These are phyloP conservation scores for Quercus lobata DNA, from an alignment of 331 rosid species.

Conservation along the genomic window DNA sequence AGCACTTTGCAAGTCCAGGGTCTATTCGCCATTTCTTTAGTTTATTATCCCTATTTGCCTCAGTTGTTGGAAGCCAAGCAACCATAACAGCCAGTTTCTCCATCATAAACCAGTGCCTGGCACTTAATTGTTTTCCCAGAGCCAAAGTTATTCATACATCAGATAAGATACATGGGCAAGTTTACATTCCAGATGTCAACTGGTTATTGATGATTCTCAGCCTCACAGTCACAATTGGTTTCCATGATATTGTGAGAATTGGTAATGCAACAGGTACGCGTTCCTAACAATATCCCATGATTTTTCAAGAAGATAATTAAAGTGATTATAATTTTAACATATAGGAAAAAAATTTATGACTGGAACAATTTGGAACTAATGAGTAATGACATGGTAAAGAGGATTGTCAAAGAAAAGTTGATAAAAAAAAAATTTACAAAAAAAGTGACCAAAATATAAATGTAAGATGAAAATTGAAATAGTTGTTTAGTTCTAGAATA, in stretches of 20 bases:
- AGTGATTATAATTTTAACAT: not conserved
- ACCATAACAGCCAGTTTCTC: conserved; percentile 79
- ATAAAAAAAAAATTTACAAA: too few relatives aligned
- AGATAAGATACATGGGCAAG: conserved; percentile 62
- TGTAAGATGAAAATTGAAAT: too few relatives aligned
- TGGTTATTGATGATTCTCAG: conserved; percentile 80
- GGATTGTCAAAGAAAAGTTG: too few relatives aligned
- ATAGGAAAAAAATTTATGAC: too few relatives aligned
- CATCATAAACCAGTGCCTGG: conserved; percentile 72
- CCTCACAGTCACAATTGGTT: conserved; percentile 60
- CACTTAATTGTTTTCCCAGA: conserved; percentile 78
- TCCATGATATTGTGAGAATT: conserved; percentile 53
- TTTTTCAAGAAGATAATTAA: not conserved
- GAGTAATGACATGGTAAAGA: too few relatives aligned
- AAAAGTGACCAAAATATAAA: too few relatives aligned
- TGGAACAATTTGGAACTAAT: too few relatives aligned
- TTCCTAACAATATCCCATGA: not conserved
- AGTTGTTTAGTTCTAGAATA: too few relatives aligned
- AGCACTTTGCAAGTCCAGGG: conserved; percentile 36
- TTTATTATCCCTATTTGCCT: conserved; percentile 58
- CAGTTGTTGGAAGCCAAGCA: conserved; percentile 89
- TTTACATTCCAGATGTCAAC: conserved; percentile 80
- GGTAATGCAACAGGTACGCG: conserved; percentile 76
- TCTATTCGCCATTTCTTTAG: conserved; percentile 39
- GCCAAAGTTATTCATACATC: conserved; percentile 87